These are phyloP conservation scores for Apiotrichum akiyoshidainum DNA, from an alignment of 1,284 basidiomycete genomes.

Conservation along the genomic window DNA sequence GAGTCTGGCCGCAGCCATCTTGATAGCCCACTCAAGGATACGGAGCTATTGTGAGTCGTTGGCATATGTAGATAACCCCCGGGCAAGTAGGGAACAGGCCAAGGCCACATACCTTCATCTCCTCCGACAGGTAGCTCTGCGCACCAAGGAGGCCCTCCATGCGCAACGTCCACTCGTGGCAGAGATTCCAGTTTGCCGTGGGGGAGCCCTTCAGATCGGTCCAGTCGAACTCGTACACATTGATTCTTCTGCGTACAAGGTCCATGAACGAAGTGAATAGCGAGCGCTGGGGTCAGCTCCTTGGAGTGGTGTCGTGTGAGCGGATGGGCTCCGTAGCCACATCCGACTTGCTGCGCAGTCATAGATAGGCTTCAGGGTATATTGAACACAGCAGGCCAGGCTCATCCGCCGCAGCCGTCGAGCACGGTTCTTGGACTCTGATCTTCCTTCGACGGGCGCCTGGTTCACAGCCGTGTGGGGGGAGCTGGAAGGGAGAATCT, in stretches of 20 bases:
- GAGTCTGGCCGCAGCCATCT: background rate
- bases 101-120: background rate
- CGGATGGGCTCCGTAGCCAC: too few species aligned
- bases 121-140: background rate
- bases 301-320: too few species aligned
- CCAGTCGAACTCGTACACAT: background rate
- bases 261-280: background rate
- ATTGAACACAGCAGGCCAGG: too few species aligned
- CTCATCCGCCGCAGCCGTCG: too few species aligned
- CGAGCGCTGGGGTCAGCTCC: background rate
- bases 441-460: too few species aligned
- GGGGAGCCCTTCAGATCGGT: background rate
- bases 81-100: background rate
- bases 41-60: background rate
- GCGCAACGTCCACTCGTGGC: background rate
- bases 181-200: background rate
- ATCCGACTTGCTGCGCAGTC: too few species aligned
- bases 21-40: background rate
- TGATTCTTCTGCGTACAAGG: background rate
- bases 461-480: too few species aligned
- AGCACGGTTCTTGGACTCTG: too few species aligned
- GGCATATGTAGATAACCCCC: background rate
- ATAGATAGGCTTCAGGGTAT: too few species aligned
- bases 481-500: too few species aligned
- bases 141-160: background rate